Evolutionary conservation across 495 filamentous ascomycete genomes (phyloP).

Genomic region (Penicillium pulvis): DNA sequence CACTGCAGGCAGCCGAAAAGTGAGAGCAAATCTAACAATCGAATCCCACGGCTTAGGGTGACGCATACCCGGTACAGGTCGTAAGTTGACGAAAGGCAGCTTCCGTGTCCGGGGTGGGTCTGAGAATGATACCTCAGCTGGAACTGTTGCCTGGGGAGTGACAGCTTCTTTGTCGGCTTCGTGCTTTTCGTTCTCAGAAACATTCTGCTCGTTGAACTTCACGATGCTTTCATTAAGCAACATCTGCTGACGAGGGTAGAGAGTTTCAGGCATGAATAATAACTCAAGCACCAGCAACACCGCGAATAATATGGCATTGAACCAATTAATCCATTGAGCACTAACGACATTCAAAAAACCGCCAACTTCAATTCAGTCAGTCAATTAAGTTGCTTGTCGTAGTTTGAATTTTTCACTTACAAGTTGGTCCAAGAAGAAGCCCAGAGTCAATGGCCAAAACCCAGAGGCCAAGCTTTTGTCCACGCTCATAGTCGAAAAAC

Average conservation of each 20-base stretch:
- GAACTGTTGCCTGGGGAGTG: neutral
- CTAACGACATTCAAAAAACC: conserved; percentile 56
- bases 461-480: conserved; percentile 65
- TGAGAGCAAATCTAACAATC: conserved; percentile 47
- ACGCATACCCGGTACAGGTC: conserved; percentile 53
- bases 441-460: conserved; percentile 61
- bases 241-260: conserved; percentile 55
- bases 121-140: conserved; percentile 3
- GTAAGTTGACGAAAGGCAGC: conserved; percentile 53
- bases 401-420: conserved; percentile 14
- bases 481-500: conserved; percentile 63
- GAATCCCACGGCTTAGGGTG: conserved; percentile 58
- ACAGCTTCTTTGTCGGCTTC: neutral
- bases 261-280: conserved; percentile 59
- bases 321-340: conserved; percentile 59
- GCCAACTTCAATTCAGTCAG: conserved; percentile 42
- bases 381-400: neutral
- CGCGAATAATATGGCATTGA: conserved; percentile 59
- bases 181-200: conserved; percentile 33
- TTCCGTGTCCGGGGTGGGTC: conserved; percentile 47
- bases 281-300: conserved; percentile 53
- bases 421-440: conserved; percentile 55
- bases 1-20: conserved; percentile 51
- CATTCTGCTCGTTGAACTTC: neutral
- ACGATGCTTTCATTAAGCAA: conserved; percentile 14